Evolutionary conservation across 306 rosid genomes (phyloP).

Genomic region (Rosa chinensis): DNA sequence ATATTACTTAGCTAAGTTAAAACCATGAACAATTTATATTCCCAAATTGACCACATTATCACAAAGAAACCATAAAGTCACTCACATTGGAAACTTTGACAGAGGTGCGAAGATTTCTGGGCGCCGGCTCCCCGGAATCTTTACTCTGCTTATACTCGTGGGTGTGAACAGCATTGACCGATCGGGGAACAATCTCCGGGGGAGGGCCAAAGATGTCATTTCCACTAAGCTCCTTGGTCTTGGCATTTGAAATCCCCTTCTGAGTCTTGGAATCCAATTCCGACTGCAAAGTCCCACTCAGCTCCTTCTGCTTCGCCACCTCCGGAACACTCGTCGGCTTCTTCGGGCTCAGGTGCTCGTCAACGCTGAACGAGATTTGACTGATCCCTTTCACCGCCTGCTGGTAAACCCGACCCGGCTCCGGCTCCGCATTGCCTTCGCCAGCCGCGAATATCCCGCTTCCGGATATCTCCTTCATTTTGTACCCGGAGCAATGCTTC

Average conservation of each 20-base stretch:
- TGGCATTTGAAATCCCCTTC: constrained; percentile 67
- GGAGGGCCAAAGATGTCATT: constrained; percentile 85
- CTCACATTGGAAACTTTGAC: constrained; percentile 97
- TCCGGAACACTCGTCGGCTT: constrained; percentile 67
- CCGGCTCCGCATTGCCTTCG: constrained; percentile 42
- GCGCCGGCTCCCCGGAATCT: constrained; percentile 49
- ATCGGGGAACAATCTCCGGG: constrained; percentile 57
- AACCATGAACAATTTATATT: background rate
- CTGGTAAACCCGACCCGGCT: constrained; percentile 59
- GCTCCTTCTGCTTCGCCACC: constrained; percentile 95
- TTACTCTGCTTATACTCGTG: constrained; percentile 45
- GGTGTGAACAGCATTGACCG: constrained; percentile 45
- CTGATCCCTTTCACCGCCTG: constrained; percentile 68
- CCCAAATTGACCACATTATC: background rate
- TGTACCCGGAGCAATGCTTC: constrained; percentile 67
- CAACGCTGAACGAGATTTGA: constrained; percentile 73
- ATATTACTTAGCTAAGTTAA: background rate
- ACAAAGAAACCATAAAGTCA: constrained; percentile 36
- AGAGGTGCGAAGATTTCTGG: constrained; percentile 56
- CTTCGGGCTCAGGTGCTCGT: constrained; percentile 62
- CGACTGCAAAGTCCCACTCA: constrained; percentile 67
- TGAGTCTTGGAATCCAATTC: constrained; percentile 44
- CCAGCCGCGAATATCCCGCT: constrained; percentile 62
- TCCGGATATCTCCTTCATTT: constrained; percentile 69
- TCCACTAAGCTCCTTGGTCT: constrained; percentile 83